phyloP scores from a whole-genome alignment of 2,329 filamentous ascomycete species.

The Pezicula radicicola region DNA sequence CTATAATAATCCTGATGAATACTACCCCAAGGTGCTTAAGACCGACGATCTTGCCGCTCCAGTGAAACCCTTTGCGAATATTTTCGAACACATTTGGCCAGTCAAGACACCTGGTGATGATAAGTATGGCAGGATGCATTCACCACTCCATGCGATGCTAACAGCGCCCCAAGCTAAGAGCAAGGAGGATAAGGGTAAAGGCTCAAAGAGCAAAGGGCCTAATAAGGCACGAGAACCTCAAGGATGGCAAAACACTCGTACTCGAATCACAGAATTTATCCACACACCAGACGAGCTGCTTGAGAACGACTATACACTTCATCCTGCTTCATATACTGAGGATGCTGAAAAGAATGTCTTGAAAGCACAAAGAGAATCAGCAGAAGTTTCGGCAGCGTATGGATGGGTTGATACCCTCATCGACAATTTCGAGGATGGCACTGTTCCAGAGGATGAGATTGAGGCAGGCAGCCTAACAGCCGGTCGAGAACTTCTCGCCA shows the following conservation, averaged over 20 bases:
- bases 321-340: conserved; percentile 69
- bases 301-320: conserved; percentile 80
- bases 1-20: conserved; percentile 53
- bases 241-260: conserved; percentile 71
- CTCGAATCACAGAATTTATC: conserved; percentile 78
- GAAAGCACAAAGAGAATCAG: conserved; percentile 47
- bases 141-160: conserved; percentile 81
- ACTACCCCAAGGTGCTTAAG: conserved; percentile 52
- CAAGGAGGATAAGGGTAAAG: conserved; percentile 56
- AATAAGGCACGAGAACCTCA: conserved; percentile 60
- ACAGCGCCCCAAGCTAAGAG: conserved; percentile 68
- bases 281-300: conserved; percentile 69
- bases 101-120: conserved; percentile 85
- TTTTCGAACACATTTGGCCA: conserved; percentile 89
- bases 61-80: conserved; percentile 68
- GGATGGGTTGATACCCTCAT: conserved; percentile 86
- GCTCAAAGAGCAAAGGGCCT: conserved; percentile 29
- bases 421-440: conserved; percentile 60
- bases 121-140: conserved; percentile 76
- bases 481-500: conserved; percentile 72
- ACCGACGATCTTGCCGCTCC: conserved; percentile 48
- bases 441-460: conserved; percentile 66
- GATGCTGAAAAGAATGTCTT: conserved; percentile 52
- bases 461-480: conserved; percentile 80
- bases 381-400: conserved; percentile 45